Percentiles rank a stretch among this genome's conserved stretches.
Evolutionary conservation across 2,329 filamentous ascomycete species (phyloP).

Genomic region (Neofusicoccum kwambonambiense): DNA sequence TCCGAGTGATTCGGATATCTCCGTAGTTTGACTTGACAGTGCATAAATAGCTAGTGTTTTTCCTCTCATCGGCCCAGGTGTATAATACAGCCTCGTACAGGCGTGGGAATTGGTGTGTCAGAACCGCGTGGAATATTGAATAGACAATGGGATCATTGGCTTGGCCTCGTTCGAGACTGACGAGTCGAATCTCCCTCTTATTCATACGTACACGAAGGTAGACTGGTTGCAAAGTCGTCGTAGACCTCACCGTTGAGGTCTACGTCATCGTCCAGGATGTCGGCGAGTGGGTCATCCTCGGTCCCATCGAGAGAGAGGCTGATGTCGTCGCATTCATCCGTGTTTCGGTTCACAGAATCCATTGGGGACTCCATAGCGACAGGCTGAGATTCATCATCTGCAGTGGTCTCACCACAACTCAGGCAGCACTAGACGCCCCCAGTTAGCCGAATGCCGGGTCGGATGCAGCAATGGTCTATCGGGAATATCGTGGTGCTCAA

Average conservation of each 20-base stretch:
- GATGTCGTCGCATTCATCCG: too few relatives aligned
- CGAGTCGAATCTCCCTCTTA: not conserved
- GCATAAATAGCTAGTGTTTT: not conserved
- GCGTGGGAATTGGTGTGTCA: not conserved
- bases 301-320: too few relatives aligned
- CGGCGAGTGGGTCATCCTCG: too few relatives aligned
- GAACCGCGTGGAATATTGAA: not conserved
- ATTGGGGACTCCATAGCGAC: too few relatives aligned
- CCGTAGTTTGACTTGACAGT: not conserved
- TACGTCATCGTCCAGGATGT: not conserved
- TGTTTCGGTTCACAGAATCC: too few relatives aligned
- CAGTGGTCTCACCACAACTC: too few relatives aligned
- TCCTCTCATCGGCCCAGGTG: not conserved
- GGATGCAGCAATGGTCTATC: too few relatives aligned
- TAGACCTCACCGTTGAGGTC: not conserved
- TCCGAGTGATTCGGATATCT: not conserved
- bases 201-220: too few relatives aligned
- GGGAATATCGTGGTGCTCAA: too few relatives aligned
- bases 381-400: too few relatives aligned
- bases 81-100: not conserved
- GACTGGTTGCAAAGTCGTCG: not conserved
- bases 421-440: too few relatives aligned
- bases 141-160: not conserved
- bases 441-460: too few relatives aligned
- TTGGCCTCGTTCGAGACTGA: not conserved